Percentiles rank a stretch among this genome's conserved stretches.
phyloP scores from a whole-genome alignment of 208 protist species.

The Leishmania aethiopica region DNA sequence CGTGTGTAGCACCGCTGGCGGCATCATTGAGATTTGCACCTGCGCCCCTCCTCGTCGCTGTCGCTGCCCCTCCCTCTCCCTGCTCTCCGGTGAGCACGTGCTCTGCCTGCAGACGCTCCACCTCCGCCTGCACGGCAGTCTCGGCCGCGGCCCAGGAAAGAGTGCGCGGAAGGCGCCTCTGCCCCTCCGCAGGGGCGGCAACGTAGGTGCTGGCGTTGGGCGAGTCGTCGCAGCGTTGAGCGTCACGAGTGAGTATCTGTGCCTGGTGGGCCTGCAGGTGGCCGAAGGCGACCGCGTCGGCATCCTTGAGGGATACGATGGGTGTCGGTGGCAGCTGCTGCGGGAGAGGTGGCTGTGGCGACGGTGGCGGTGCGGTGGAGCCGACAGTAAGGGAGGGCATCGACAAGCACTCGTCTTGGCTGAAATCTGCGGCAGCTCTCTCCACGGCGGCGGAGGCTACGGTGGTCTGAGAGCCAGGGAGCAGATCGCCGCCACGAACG shows the following conservation, averaged over 20 bases:
- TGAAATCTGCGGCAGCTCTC: background rate
- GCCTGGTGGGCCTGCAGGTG: slow-evolving; percentile 22
- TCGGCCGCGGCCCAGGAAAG: background rate
- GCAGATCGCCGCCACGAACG: background rate
- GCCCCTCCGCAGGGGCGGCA: slow-evolving; percentile 14
- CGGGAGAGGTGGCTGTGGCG: background rate
- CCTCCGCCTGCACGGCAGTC: slow-evolving; percentile 16
- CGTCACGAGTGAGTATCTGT: background rate
- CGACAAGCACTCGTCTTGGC: background rate
- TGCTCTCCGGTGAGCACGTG: slow-evolving; percentile 2
- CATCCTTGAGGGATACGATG: slow-evolving; percentile 24
- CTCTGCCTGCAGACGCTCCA: slow-evolving; percentile 16
- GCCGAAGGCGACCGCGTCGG: slow-evolving; percentile 16
- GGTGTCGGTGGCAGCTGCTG: background rate
- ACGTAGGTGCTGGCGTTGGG: background rate
- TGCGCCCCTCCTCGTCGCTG: background rate
- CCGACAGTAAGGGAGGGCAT: background rate
- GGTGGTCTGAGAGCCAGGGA: background rate
- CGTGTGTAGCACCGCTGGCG: background rate
- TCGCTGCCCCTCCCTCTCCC: background rate
- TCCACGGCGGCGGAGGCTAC: background rate
- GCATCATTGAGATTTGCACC: background rate
- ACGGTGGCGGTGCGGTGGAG: background rate
- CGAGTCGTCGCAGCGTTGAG: background rate
- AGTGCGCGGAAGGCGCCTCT: background rate